Evolutionary conservation across 768 basidiomycete species (phyloP), one percentile per base, ranked within the genome.

Genomic region (Phallus indusiatus): DNA sequence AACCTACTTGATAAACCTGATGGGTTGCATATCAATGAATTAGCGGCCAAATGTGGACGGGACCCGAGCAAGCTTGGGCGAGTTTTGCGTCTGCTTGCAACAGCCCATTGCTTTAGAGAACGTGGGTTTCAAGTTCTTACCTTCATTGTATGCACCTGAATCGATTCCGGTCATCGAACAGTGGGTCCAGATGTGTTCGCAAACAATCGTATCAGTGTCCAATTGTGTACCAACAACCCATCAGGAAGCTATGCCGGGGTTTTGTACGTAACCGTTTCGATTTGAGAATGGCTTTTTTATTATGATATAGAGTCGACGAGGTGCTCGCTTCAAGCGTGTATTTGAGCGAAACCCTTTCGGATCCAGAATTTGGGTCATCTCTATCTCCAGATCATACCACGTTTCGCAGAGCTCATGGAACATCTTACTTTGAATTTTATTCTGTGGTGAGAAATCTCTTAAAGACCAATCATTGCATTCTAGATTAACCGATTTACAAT

Each of bases 91-190:
- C 61, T 71, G 3, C 69, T 79, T 4, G 72, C 74, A 14, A 69
- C 74, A 8, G 74, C 69, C 47, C 74, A 78, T 62, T 68, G 70
- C 56, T 79, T 75, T 63, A 62, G 66, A 35, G 76, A 77, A 70
- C 69, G 74, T 75, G 14, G 1, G 20, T 22, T 11, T 49, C 11
- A 16, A n/a, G n/a, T n/a, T n/a, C 36, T 12, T n/a, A 35, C 28
- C 18, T 2, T 16, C 10, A 11, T 35, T 52, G n/a, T n/a, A n/a
- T n/a, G n/a, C n/a, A n/a, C n/a, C n/a, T n/a, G n/a, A n/a, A 33
- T 55, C 35, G 9, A 34, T 14, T 53, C 5, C 24, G 49, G 16
- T n/a, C 18, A 53, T 33, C 12, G n/a, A 34, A 28, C 54, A 75
- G 75, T 76, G 2, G 62, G 64, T 18, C 64, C 64, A 11, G 69